Conservation (phyloP, 345 rosid species). For the Moricandia moricandioides region DNA sequence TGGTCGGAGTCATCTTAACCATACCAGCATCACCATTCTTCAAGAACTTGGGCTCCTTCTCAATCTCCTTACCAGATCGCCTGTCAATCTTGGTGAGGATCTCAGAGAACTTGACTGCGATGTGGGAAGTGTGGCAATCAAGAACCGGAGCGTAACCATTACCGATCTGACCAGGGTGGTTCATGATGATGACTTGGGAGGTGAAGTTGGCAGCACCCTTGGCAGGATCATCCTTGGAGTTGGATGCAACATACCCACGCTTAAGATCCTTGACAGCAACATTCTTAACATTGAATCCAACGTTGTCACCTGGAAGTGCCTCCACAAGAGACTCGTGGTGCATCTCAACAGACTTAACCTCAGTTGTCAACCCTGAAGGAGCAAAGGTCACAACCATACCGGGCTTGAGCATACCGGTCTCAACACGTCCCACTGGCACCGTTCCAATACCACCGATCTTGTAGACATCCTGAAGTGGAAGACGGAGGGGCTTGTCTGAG, state of each 20-base stretch:
- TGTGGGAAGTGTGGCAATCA: conserved; percentile 5
- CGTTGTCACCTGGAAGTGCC: conserved; percentile 9
- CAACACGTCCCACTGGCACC: conserved; percentile 12
- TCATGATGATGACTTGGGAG: conserved; percentile 5
- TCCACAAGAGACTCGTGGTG: conserved; percentile 11
- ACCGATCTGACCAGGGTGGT: conserved; percentile 11
- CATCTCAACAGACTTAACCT: conserved; percentile 11
- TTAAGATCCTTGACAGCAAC: conserved; percentile 12
- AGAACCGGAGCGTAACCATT: background rate
- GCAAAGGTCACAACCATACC: conserved; percentile 11
- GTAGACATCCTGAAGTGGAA: conserved; percentile 9
- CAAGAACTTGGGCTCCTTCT: conserved; percentile 47
- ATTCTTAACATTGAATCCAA: background rate
- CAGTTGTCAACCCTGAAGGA: conserved; percentile 8
- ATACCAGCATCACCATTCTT: conserved; percentile 69
- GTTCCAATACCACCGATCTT: conserved; percentile 16
- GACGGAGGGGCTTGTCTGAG: conserved; percentile 10
- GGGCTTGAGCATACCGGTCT: conserved; percentile 7
- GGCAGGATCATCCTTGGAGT: conserved; percentile 10
- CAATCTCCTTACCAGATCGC: conserved; percentile 9
- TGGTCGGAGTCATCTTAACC: conserved; percentile 70
- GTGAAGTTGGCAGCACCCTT: conserved; percentile 13
- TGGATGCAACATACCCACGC: conserved; percentile 10
- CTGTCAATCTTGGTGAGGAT: conserved; percentile 10
- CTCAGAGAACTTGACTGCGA: conserved; percentile 16